These are phyloP conservation scores for Lachnellula subtilissima DNA, from an alignment of 2,329 filamentous ascomycete species.

Conservation along the genomic window DNA sequence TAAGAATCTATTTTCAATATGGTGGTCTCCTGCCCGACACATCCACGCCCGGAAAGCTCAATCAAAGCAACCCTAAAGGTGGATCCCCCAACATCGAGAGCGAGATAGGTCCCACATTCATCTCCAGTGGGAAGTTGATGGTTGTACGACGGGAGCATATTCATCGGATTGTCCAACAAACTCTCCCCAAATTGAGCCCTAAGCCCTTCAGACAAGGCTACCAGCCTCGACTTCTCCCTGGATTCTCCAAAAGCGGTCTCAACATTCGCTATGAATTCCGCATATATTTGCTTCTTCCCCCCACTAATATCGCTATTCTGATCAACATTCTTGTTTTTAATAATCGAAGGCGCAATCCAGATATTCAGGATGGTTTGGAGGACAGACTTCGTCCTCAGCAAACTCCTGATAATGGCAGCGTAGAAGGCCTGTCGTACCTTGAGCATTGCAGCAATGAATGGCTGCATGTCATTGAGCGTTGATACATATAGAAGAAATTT, in stretches of 20 bases:
- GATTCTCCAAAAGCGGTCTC: conserved; percentile 48
- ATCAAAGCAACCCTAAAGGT: conserved; percentile 62
- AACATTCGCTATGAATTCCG: conserved; percentile 52
- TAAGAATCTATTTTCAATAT: conserved; percentile 53
- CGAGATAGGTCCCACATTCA: conserved; percentile 56
- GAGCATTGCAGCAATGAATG: conserved; percentile 54
- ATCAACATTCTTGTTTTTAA: conserved; percentile 20
- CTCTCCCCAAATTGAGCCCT: conserved; percentile 52
- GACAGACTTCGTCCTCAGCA: conserved; percentile 55
- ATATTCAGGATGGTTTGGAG: conserved; percentile 52
- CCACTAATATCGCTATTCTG: neutral
- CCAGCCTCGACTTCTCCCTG: conserved; percentile 38
- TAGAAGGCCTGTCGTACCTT: conserved; percentile 50
- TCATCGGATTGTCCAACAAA: conserved; percentile 47
- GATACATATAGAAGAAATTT: conserved; percentile 29
- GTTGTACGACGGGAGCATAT: conserved; percentile 64
- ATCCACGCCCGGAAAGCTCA: conserved; percentile 47
- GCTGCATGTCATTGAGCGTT: conserved; percentile 36
- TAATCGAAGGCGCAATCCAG: conserved; percentile 42
- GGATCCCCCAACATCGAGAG: conserved; percentile 65
- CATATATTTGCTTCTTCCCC: conserved; percentile 21
- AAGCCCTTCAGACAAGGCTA: conserved; percentile 44
- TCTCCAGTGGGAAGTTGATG: conserved; percentile 57
- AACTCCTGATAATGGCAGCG: conserved; percentile 51
- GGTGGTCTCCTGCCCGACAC: conserved; percentile 39